A percentile compares a stretch with the other conserved stretches of the same genome.
These are phyloP conservation scores for Herpetomonas tarakana DNA, from an alignment of 208 protist species.

Conservation along the genomic window DNA sequence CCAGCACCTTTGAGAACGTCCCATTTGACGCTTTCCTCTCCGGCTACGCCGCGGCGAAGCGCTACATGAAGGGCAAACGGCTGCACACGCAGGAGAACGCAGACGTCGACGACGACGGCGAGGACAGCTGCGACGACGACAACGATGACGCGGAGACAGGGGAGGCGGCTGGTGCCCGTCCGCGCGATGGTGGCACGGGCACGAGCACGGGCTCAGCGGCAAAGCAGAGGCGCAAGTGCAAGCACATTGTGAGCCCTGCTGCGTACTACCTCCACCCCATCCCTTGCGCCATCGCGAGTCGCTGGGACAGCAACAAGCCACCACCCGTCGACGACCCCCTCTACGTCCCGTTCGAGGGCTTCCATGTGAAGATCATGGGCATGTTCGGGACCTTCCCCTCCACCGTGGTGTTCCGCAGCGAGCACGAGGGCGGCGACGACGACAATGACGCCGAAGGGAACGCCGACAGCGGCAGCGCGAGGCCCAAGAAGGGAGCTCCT, in stretches of 20 bases:
- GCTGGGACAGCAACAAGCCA: slow-evolving; percentile 43
- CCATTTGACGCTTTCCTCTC: slow-evolving; percentile 36
- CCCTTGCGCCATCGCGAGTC: slow-evolving; percentile 68
- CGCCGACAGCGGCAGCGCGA: neutral
- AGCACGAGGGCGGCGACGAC: neutral
- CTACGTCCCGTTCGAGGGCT: slow-evolving; percentile 54
- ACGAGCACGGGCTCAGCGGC: neutral
- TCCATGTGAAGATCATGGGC: slow-evolving; percentile 70
- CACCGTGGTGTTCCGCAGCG: slow-evolving; percentile 31
- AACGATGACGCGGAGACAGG: slow-evolving; percentile 7
- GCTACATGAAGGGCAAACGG: slow-evolving; percentile 43
- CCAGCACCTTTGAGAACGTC: slow-evolving; percentile 19
- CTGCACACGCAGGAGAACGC: slow-evolving; percentile 35
- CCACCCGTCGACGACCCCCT: slow-evolving; percentile 34
- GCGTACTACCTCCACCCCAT: slow-evolving; percentile 71
- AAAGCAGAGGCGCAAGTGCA: slow-evolving; percentile 15
- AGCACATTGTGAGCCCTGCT: slow-evolving; percentile 47
- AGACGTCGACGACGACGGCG: slow-evolving; percentile 10
- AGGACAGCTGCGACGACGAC: slow-evolving; percentile 6
- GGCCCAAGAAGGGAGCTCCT: neutral
- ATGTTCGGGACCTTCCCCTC: slow-evolving; percentile 74
- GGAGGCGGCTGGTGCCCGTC: neutral
- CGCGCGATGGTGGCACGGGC: neutral
- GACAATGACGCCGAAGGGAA: neutral
- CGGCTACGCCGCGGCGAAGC: slow-evolving; percentile 54